These are phyloP conservation scores for Eutrema yunnanense DNA, from an alignment of 345 rosid genomes.

Conservation along the genomic window DNA sequence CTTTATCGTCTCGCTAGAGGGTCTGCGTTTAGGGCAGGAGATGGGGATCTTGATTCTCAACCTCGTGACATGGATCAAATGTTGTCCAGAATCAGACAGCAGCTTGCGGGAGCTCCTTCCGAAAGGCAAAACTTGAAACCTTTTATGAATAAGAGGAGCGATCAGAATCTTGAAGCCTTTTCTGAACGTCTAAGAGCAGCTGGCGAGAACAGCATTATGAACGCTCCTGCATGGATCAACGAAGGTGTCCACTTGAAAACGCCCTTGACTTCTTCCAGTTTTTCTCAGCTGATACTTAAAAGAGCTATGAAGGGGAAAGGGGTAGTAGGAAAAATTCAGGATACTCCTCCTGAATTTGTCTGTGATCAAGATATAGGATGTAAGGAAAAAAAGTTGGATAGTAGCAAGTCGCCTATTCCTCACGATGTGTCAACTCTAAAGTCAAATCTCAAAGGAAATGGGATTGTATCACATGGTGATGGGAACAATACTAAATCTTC, in stretches of 20 bases:
- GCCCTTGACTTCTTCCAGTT: constrained; percentile 23
- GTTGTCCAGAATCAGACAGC: constrained; percentile 32
- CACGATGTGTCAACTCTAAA: constrained; percentile 18
- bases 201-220: constrained; percentile 24
- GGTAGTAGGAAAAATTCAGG: constrained; percentile 22
- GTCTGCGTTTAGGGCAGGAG: constrained; percentile 20
- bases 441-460: constrained; percentile 21
- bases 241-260: constrained; percentile 30
- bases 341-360: constrained; percentile 17
- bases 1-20: constrained; percentile 22
- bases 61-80: constrained; percentile 34
- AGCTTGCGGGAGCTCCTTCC: constrained; percentile 34
- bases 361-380: constrained; percentile 17
- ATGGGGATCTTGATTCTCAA: constrained; percentile 31
- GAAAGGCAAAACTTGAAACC: constrained; percentile 30
- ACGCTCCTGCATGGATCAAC: constrained; percentile 24
- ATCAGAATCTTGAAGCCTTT: constrained; percentile 32
- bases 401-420: constrained; percentile 8
- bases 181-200: constrained; percentile 34
- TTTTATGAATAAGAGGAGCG: constrained; percentile 27
- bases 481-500: constrained; percentile 28
- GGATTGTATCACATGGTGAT: constrained; percentile 23
- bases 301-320: constrained; percentile 49
- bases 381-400: constrained; percentile 28
- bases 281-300: constrained; percentile 37